These are phyloP conservation scores for Aspergillus sp. DNA, from an alignment of 2,329 filamentous ascomycete genomes.

Conservation along the genomic window DNA sequence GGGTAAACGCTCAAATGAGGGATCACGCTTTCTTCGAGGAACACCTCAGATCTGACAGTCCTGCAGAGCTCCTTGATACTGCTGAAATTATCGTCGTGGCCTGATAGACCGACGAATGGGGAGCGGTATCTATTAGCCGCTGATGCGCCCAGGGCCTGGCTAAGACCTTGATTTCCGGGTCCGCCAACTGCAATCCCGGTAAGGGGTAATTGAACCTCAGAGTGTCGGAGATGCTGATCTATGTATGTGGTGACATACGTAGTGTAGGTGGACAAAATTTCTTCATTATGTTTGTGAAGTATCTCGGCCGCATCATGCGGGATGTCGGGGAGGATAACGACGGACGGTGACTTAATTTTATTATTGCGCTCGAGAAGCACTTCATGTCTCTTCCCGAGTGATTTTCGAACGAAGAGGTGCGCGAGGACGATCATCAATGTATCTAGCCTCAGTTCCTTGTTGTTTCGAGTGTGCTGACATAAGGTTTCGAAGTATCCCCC, in stretches of 20 bases:
- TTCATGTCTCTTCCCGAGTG: conserved; percentile 39
- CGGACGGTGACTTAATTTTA: conserved; percentile 52
- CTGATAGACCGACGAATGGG: conserved; percentile 63
- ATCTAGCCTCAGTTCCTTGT: conserved; percentile 44
- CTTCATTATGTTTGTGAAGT: conserved; percentile 54
- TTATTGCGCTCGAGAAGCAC: conserved; percentile 28
- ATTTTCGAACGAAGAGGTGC: conserved; percentile 58
- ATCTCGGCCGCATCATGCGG: conserved; percentile 50
- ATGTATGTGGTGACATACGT: conserved; percentile 63
- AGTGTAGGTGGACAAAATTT: conserved; percentile 58
- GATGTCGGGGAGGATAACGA: conserved; percentile 57
- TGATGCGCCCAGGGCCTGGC: neutral
- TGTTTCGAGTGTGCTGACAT: conserved; percentile 49
- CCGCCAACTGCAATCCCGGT: conserved; percentile 39
- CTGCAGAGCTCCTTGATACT: conserved; percentile 60
- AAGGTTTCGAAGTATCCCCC: conserved; percentile 61
- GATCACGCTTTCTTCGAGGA: conserved; percentile 65
- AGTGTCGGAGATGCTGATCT: conserved; percentile 50
- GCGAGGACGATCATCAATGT: conserved; percentile 60
- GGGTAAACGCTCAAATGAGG: conserved; percentile 58
- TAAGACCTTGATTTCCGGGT: conserved; percentile 30
- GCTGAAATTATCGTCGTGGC: conserved; percentile 54
- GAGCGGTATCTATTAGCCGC: conserved; percentile 45
- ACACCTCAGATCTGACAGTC: conserved; percentile 58
- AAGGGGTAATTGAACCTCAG: conserved; percentile 53